phyloP scores from a whole-genome alignment of 352 stramenopile genomes.

The Globisporangium takayamanum region DNA sequence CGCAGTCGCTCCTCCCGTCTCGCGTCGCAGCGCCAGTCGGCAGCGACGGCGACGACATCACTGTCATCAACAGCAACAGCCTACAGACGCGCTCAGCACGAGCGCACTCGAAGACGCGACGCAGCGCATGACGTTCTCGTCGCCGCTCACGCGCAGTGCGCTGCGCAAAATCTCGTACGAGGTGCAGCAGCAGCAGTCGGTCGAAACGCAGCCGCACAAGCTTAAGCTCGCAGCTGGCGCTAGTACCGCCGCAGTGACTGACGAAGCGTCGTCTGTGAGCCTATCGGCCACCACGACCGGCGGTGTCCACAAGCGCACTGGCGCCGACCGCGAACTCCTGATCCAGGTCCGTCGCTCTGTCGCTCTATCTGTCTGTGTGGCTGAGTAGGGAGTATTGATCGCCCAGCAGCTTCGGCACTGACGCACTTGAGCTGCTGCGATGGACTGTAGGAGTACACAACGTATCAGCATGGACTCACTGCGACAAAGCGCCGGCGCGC shows the following conservation, averaged over 20 bases:
- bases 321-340: conserved; percentile 7
- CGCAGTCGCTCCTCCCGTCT: not conserved
- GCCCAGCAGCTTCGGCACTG: not conserved
- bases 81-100: not conserved
- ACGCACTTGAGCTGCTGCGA: not conserved
- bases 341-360: conserved; percentile 5
- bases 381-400: no score
- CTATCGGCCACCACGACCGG: not conserved
- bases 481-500: conserved; percentile 4
- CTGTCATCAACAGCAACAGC: not conserved
- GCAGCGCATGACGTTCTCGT: conserved; percentile 9
- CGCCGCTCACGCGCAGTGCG: conserved; percentile 9
- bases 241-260: not conserved
- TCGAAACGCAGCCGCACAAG: conserved; percentile 2
- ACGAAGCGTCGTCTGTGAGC: not conserved
- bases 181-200: not conserved
- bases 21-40: not conserved
- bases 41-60: not conserved
- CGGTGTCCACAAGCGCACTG: conserved; percentile 9
- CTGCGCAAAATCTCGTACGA: conserved; percentile 1
- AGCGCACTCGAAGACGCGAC: not conserved
- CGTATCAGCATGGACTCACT: conserved; percentile 8
- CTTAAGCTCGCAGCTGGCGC: not conserved
- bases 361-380: not conserved
- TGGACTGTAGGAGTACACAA: conserved; percentile 8